Evolutionary conservation across 768 basidiomycete species (phyloP).

Genomic region (Hydnomerulius pinastri): DNA sequence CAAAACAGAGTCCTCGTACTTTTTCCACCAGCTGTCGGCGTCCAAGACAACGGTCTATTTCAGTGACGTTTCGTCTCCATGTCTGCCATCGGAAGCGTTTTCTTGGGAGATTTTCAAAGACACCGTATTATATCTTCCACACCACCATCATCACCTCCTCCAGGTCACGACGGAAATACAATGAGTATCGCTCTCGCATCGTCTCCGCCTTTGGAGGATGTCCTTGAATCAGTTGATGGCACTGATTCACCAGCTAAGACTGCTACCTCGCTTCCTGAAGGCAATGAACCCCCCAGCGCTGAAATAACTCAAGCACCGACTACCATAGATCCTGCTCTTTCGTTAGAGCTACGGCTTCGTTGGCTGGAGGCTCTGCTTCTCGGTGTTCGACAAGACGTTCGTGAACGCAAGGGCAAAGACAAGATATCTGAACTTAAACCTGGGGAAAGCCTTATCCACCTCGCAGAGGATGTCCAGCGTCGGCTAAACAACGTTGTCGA

Average conservation of each 20-base stretch:
- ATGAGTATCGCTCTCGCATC: conserved; percentile 16
- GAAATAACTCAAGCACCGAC: conserved; percentile 5
- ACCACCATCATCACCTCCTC: conserved; percentile 48
- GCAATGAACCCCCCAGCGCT: conserved; percentile 7
- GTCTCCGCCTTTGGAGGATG: conserved; percentile 16
- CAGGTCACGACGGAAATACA: conserved; percentile 14
- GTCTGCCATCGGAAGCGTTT: conserved; percentile 73
- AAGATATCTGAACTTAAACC: conserved; percentile 42
- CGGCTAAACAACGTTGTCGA: conserved; percentile 59
- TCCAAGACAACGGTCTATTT: neutral
- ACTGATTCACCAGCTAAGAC: conserved; percentile 21
- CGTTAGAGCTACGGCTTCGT: conserved; percentile 72
- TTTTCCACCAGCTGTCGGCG: neutral
- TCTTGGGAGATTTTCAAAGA: conserved; percentile 76
- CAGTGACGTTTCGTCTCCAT: conserved; percentile 28
- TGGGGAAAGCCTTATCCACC: conserved; percentile 57
- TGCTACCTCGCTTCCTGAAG: conserved; percentile 4
- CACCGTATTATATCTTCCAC: conserved; percentile 62
- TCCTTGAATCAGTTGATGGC: conserved; percentile 23
- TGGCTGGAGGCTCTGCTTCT: conserved; percentile 80
- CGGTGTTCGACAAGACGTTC: conserved; percentile 56
- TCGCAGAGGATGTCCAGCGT: conserved; percentile 62
- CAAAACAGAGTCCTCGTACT: neutral
- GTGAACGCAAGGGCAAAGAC: conserved; percentile 41
- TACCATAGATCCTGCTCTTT: conserved; percentile 62